Base-by-base conservation (phyloP, 2,329 filamentous ascomycete species). In the Periconia sp. region DNA sequence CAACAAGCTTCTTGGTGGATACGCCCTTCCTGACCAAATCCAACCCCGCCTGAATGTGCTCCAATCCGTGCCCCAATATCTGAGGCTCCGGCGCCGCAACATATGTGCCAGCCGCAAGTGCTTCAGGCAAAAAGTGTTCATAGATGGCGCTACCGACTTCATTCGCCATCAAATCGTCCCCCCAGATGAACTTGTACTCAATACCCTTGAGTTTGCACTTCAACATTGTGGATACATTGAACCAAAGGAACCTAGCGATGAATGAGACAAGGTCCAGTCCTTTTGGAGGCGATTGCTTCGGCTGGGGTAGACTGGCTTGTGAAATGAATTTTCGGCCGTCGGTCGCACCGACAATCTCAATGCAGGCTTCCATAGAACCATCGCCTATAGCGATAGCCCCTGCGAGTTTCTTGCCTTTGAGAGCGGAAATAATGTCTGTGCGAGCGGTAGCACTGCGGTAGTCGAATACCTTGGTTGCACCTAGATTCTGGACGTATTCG, bases 391-490 rank as follows among this genome's bases (percentile, higher is more conserved):
- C 74, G 48, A 75, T 66, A 31, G 71, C 61, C 6, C 75, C 75
- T 2, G 57, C 63, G 41, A 71, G 72, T 15, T 68, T 64, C 40
- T 65, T 67, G 3, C 66, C 67, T 49, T 74, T 66, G 52, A 77
- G 58, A 3, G 65, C 64, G 5, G 52, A 51, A 17, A 74, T 65
- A n/a, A 76, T 66, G 14, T 76, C 66, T 6, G 66, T 56, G 23
- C 71, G 63, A 2, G 52, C 42, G 11, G 71, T 72, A 0, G 74
- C 66, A 27, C 72, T 71, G 27, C 71, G 70, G 69, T 84, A 83
- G 64, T 83, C 79, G 60, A 82, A 81, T 2, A 72, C 74, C 47
- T 69, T 64, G 45, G 68, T 70, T 1, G 80, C 80, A 13, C 82
- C 81, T 10, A 80, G 68, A 1, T 56, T 60, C 50, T 74, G 75